A percentile compares a stretch with the other conserved stretches of the same genome.
phyloP scores from a whole-genome alignment of 768 basidiomycete species.

The Gloeopeniophorella convolvens region DNA sequence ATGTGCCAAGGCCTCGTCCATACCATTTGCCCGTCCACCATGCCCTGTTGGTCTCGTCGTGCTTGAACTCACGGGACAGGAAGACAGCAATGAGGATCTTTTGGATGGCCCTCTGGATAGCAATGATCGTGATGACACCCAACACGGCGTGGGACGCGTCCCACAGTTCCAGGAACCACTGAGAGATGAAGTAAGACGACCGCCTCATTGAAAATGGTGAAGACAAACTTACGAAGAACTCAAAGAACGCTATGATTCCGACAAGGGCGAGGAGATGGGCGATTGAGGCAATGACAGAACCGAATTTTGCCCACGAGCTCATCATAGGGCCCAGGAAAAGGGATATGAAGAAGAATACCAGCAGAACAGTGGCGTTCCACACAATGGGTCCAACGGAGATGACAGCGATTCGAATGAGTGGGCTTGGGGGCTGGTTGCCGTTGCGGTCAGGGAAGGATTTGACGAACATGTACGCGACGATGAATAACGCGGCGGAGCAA shows the following conservation, averaged over 20 bases:
- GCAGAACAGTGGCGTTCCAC: slow-evolving; percentile 87
- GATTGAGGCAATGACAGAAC: slow-evolving; percentile 84
- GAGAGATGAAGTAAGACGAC: slow-evolving; percentile 14
- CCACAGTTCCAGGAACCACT: slow-evolving; percentile 97
- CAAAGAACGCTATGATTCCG: slow-evolving; percentile 86
- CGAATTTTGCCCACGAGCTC: slow-evolving; percentile 80
- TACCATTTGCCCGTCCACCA: slow-evolving; percentile 99
- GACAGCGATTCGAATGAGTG: slow-evolving; percentile 83
- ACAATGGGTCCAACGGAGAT: slow-evolving; percentile 90
- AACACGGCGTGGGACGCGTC: slow-evolving; percentile 87
- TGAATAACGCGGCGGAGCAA: slow-evolving; percentile 66
- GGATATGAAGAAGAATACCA: slow-evolving; percentile 86
- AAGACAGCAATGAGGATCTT: slow-evolving; percentile 92
- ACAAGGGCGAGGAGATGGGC: slow-evolving; percentile 80
- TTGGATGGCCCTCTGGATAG: slow-evolving; percentile 87
- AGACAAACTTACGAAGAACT: slow-evolving; percentile 76
- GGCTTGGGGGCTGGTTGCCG: slow-evolving; percentile 66
- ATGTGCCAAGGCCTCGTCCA: slow-evolving; percentile 82
- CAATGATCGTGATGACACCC: slow-evolving; percentile 85
- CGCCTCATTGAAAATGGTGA: slow-evolving; percentile 25
- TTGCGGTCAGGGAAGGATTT: slow-evolving; percentile 74
- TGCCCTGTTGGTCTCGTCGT: slow-evolving; percentile 96
- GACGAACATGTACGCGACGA: slow-evolving; percentile 87
- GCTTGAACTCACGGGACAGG: slow-evolving; percentile 97
- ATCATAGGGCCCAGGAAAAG: slow-evolving; percentile 89